Conservation (phyloP, 768 basidiomycete genomes). For the Termitomyces titanicus region DNA sequence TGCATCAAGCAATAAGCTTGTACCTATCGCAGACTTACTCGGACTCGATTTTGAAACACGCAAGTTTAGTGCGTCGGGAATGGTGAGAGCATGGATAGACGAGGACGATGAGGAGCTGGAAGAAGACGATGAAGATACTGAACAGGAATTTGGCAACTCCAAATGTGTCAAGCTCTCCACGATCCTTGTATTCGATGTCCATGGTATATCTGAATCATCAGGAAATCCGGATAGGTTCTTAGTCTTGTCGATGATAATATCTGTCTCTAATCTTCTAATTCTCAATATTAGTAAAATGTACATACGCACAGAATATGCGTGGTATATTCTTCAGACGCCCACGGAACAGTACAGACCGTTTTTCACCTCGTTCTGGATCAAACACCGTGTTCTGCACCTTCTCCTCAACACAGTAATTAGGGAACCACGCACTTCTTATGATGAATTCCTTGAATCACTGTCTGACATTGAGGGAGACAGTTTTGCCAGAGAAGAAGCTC, state of each 20-base stretch:
- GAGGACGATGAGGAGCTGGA: constrained; percentile 27
- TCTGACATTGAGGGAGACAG: constrained; percentile 15
- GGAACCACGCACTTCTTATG: constrained; percentile 31
- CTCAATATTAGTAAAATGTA: constrained; percentile 51
- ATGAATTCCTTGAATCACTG: constrained; percentile 35
- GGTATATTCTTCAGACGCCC: constrained; percentile 65
- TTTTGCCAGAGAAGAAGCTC: constrained; percentile 17
- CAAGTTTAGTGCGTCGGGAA: constrained; percentile 35
- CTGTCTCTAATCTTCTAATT: constrained; percentile 10
- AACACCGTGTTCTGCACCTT: constrained; percentile 48
- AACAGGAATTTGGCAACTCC: constrained; percentile 22
- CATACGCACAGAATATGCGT: constrained; percentile 56
- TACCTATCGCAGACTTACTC: constrained; percentile 38
- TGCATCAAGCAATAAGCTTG: constrained; percentile 27
- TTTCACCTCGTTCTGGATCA: constrained; percentile 45
- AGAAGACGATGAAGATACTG: constrained; percentile 24
- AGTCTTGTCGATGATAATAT: not conserved
- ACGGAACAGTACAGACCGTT: constrained; percentile 40
- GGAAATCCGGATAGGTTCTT: constrained; percentile 44
- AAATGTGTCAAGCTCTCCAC: constrained; percentile 34
- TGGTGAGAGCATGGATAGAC: constrained; percentile 36
- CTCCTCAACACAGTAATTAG: constrained; percentile 34
- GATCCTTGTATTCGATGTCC: constrained; percentile 46
- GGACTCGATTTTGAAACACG: constrained; percentile 22
- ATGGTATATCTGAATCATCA: constrained; percentile 29